These are phyloP conservation scores for Metarhizium brunneum DNA, from an alignment of 2,329 filamentous ascomycete species.

Conservation along the genomic window DNA sequence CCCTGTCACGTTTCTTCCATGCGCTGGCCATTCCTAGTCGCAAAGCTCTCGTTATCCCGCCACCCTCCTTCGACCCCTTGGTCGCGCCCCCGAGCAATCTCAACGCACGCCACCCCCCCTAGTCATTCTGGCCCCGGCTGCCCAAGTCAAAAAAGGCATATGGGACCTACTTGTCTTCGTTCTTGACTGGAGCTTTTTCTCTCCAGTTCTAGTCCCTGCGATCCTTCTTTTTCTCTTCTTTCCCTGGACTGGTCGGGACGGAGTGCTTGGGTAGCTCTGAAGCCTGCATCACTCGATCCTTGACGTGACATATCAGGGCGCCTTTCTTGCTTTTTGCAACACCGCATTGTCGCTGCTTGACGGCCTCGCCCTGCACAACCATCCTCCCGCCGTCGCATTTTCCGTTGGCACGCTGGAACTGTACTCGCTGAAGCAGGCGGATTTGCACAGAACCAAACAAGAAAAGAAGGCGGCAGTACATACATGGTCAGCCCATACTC, in stretches of 20 bases:
- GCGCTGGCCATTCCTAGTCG: constrained; percentile 31
- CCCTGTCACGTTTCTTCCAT: constrained; percentile 44
- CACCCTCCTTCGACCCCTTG: constrained; percentile 9
- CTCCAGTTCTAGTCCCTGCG: constrained; percentile 1
- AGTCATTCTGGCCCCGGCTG: constrained; percentile 4
- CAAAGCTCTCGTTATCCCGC: constrained; percentile 12
- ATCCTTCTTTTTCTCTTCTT: neutral
- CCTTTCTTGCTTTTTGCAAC: neutral
- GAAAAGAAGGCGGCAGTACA: neutral
- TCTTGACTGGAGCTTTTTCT: neutral
- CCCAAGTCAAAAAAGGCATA: constrained; percentile 8
- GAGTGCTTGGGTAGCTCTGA: neutral
- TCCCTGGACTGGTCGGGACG: neutral
- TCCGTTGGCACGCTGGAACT: neutral
- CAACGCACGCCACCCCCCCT: constrained; percentile 1
- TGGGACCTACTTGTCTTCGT: constrained; percentile 1
- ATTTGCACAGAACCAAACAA: neutral
- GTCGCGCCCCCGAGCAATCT: neutral
- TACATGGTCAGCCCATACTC: neutral
- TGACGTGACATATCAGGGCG: neutral
- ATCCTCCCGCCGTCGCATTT: neutral
- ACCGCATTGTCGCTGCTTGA: neutral
- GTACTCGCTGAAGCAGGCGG: neutral
- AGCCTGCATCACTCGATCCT: neutral
- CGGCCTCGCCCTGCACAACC: neutral